These are phyloP conservation scores for Lathyrus aphaca DNA, from an alignment of 306 rosid species.

Conservation along the genomic window DNA sequence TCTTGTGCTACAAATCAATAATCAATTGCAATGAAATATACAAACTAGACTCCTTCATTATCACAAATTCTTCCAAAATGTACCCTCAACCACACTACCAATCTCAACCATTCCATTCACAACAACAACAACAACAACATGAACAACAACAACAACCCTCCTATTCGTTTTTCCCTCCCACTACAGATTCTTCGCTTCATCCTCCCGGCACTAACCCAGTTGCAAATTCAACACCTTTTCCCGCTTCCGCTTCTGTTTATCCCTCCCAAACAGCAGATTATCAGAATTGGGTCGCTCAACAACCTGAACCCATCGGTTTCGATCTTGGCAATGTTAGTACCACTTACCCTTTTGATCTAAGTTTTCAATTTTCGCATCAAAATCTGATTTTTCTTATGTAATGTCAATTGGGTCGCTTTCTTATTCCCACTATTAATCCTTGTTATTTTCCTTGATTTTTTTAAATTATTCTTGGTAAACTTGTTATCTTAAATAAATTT, in stretches of 20 bases:
- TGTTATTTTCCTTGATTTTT: neutral
- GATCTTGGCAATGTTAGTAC: conserved; percentile 14
- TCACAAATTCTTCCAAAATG: neutral
- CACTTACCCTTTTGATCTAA: neutral
- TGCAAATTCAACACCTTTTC: conserved; percentile 8
- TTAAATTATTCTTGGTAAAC: neutral
- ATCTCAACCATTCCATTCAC: conserved; percentile 26
- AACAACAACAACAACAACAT: conserved; percentile 1
- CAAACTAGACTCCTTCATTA: no score
- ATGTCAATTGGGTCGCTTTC: conserved; percentile 19
- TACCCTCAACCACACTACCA: conserved; percentile 24
- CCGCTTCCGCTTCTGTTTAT: neutral
- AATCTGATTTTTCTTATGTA: neutral
- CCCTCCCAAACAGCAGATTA: conserved; percentile 2
- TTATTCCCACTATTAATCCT: neutral
- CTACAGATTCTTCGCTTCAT: conserved; percentile 46
- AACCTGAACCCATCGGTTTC: conserved; percentile 2
- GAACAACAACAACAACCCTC: conserved; percentile 32
- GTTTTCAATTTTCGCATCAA: neutral
- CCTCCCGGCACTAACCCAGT: conserved; percentile 61
- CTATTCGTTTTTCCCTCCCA: conserved; percentile 45
- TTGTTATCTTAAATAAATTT: neutral
- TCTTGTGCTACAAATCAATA: no score
- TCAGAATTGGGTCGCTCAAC: conserved; percentile 29
- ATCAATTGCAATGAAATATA: no score